Evolutionary conservation across 768 basidiomycete species (phyloP).

Genomic region (Coprinopsis cinerea): DNA sequence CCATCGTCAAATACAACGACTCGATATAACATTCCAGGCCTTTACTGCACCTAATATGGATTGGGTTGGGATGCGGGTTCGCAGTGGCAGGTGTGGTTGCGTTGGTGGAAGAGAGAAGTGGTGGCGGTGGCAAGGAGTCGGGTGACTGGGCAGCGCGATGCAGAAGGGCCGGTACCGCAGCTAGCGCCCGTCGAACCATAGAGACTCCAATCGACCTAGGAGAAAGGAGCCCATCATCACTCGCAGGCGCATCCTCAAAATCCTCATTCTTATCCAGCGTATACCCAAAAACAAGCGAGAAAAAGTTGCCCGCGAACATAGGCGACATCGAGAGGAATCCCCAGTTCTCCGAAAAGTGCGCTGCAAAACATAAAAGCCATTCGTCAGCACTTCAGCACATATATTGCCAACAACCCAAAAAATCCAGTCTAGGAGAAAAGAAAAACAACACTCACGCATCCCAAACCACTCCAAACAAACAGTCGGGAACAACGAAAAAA

Average conservation of each 20-base stretch:
- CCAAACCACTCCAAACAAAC: conserved; percentile 88
- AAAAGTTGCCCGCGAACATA: conserved; percentile 72
- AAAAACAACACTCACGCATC: conserved; percentile 46
- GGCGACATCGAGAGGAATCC: conserved; percentile 73
- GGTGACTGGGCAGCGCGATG: too few relatives aligned
- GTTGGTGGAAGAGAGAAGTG: too few relatives aligned
- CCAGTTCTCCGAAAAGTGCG: conserved; percentile 77
- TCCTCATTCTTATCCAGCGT: conserved; percentile 70
- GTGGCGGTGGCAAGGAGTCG: too few relatives aligned
- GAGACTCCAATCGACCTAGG: too few relatives aligned
- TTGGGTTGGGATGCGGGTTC: too few relatives aligned
- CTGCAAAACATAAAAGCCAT: too few relatives aligned
- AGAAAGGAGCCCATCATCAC: conserved; percentile 8
- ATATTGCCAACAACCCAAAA: too few relatives aligned
- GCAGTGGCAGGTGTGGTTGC: too few relatives aligned
- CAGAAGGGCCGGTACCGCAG: too few relatives aligned
- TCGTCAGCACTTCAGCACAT: too few relatives aligned
- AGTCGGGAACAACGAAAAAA: conserved; percentile 70
- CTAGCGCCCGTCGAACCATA: too few relatives aligned
- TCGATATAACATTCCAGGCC: conserved; percentile 57
- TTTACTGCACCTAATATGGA: conserved; percentile 38
- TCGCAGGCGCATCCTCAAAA: neutral
- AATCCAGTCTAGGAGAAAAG: neutral
- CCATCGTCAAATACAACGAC: conserved; percentile 48
- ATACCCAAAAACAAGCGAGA: conserved; percentile 78